Conservation (phyloP, 495 filamentous ascomycete genomes). For the Talaromyces borbonicus region DNA sequence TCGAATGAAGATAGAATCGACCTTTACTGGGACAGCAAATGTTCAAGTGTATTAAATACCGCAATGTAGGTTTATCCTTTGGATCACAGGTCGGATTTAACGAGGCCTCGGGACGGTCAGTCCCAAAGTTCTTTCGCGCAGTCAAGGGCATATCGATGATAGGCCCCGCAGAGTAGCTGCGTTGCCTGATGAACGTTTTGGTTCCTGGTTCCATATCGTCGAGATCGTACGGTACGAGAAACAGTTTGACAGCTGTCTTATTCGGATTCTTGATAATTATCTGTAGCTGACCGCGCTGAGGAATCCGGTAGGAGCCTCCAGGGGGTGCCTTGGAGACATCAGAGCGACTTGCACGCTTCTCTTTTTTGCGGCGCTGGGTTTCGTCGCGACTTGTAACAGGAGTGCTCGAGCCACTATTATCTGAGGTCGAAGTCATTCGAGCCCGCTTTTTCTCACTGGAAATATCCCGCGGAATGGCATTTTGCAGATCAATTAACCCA, state of each 20-base stretch:
- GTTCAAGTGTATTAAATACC: slow-evolving; percentile 90
- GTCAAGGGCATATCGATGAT: slow-evolving; percentile 60
- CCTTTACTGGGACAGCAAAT: slow-evolving; percentile 81
- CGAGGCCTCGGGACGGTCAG: slow-evolving; percentile 31
- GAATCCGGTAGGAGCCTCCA: slow-evolving; percentile 87
- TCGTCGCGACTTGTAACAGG: neutral
- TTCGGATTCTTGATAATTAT: slow-evolving; percentile 96
- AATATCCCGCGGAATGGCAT: slow-evolving; percentile 47
- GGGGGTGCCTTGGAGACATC: slow-evolving; percentile 64
- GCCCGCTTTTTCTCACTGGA: slow-evolving; percentile 31
- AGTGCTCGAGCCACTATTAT: slow-evolving; percentile 14
- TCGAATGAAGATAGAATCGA: slow-evolving; percentile 84
- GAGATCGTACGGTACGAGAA: slow-evolving; percentile 90
- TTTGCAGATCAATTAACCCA: slow-evolving; percentile 85
- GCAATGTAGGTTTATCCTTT: slow-evolving; percentile 66
- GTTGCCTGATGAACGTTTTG: slow-evolving; percentile 94
- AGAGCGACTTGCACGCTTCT: slow-evolving; percentile 51
- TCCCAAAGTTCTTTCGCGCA: slow-evolving; percentile 40
- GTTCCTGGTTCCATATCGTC: slow-evolving; percentile 91
- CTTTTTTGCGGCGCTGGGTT: slow-evolving; percentile 20
- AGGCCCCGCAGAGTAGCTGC: slow-evolving; percentile 84
- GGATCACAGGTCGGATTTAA: slow-evolving; percentile 32
- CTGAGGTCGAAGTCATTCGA: slow-evolving; percentile 33
- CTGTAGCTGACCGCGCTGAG: slow-evolving; percentile 89
- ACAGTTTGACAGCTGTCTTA: slow-evolving; percentile 92